These are phyloP conservation scores for Populus hybrid DNA, from an alignment of 441 rosid genomes.

Conservation along the genomic window DNA sequence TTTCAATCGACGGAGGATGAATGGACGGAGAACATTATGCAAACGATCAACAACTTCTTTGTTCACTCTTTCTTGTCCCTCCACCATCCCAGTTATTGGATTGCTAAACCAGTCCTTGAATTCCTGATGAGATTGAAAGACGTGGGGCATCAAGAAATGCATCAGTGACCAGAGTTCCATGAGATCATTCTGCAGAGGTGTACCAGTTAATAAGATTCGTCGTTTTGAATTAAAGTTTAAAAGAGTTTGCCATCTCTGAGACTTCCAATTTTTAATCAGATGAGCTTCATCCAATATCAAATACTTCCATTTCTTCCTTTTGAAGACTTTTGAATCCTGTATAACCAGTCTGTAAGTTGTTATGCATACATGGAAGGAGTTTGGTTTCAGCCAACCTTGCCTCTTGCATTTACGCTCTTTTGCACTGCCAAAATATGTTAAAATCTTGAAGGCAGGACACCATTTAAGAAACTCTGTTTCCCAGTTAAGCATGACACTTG, in stretches of 20 bases:
- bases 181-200: constrained; percentile 99
- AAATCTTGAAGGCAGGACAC: constrained; percentile 99
- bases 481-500: constrained; percentile 99
- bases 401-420: constrained; percentile 95
- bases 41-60: constrained; percentile 98
- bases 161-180: constrained; percentile 99
- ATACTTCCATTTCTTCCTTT: constrained; percentile 99
- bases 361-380: constrained; percentile 95
- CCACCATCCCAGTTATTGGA: constrained; percentile 99
- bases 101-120: constrained; percentile 99
- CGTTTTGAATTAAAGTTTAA: constrained; percentile 97
- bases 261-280: constrained; percentile 99
- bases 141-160: constrained; percentile 99
- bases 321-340: constrained; percentile 96
- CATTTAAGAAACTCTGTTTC: constrained; percentile 99
- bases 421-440: constrained; percentile 99
- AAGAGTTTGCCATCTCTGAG: constrained; percentile 99
- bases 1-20: constrained; percentile 92
- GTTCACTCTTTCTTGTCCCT: constrained; percentile 97
- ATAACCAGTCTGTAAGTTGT: constrained; percentile 97
- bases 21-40: constrained; percentile 99
- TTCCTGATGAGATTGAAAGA: constrained; percentile 99
- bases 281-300: constrained; percentile 99
- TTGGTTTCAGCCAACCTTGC: constrained; percentile 99
- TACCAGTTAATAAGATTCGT: constrained; percentile 94